phyloP scores from a whole-genome alignment of 345 rosid genomes.

The Salix purpurea region DNA sequence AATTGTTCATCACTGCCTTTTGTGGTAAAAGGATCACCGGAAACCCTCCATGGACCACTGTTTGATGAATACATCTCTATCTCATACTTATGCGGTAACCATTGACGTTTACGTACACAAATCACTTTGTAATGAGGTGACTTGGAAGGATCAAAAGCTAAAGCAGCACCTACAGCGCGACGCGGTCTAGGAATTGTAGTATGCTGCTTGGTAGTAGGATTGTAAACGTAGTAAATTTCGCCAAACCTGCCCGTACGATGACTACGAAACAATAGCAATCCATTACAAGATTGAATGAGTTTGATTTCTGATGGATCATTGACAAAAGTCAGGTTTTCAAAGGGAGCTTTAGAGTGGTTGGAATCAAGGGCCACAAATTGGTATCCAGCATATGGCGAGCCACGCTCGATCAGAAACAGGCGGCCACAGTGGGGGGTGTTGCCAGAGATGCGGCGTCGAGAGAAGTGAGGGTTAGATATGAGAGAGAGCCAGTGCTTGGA shows the following conservation, averaged over 20 bases:
- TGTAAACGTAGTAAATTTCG: constrained; percentile 30
- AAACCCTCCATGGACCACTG: constrained; percentile 32
- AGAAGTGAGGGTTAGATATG: constrained; percentile 27
- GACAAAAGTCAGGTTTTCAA: constrained; percentile 19
- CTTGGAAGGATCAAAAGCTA: constrained; percentile 45
- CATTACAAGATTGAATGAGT: constrained; percentile 47
- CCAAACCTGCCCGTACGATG: background rate
- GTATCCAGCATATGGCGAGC: background rate
- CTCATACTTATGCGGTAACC: constrained; percentile 2
- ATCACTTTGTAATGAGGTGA: constrained; percentile 39
- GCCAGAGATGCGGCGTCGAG: background rate
- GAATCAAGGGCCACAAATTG: constrained; percentile 17
- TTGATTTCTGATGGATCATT: constrained; percentile 24
- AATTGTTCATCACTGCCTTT: background rate
- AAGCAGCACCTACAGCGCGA: constrained; percentile 7
- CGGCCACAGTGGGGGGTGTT: background rate
- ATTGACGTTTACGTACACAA: constrained; percentile 6
- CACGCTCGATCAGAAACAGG: background rate
- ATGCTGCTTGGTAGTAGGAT: constrained; percentile 36
- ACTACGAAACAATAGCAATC: constrained; percentile 43
- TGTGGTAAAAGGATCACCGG: constrained; percentile 7
- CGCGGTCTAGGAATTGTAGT: constrained; percentile 20
- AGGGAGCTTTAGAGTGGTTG: constrained; percentile 9
- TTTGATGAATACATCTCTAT: constrained; percentile 37
- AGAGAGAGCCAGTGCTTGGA: constrained; percentile 33